Evolutionary conservation across 2,329 filamentous ascomycete genomes (phyloP), one percentile per base, ranked within the genome.

Genomic region (Exophiala mesophila): DNA sequence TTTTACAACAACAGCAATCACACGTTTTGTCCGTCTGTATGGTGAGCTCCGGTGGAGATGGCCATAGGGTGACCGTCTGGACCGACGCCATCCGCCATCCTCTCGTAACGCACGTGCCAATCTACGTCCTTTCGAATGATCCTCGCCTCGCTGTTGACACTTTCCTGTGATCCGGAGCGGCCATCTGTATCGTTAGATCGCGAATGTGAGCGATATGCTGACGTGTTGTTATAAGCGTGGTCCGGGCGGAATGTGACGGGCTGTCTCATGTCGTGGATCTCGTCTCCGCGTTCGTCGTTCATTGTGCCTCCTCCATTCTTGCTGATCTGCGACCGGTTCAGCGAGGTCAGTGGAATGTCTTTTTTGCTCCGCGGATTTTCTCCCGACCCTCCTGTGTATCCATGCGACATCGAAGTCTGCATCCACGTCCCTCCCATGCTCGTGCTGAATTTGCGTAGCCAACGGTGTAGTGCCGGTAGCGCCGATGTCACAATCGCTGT

Each of bases 71-170:
- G 23, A 7, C 6, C 23, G 6, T 26, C 23, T 26, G 23, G 23
- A 26, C 7, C 12, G 6, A 26, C 7, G 12, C 23, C 23, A 26
- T 26, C 12, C 12, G 23, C 23, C 23, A 26, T 26, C 7, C 26
- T 37, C 35, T 37, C 35, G 31, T 45, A 45, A 28, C 24, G 17
- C 24, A 45, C 32, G 13, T 36, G 39, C 43, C 43, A 45, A 12
- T 41, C 36, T 19, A 37, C 35, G 15, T 45, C 37, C 28, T 45
- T 45, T 16, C 43, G 37, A 9, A 41, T 45, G 18, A 45, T 45
- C 26, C 33, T 45, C n/a, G 37, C 39, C n/a, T 45, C 28, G 18
- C 43, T 45, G 32, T 41, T 33, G 21, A 28, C 26, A 31, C 43
- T 45, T 20, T 41, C 38, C 21, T 45, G 38, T 18, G 37, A 41